Evolutionary conservation across 441 rosid species (phyloP).

Genomic region (Populus hybrid): DNA sequence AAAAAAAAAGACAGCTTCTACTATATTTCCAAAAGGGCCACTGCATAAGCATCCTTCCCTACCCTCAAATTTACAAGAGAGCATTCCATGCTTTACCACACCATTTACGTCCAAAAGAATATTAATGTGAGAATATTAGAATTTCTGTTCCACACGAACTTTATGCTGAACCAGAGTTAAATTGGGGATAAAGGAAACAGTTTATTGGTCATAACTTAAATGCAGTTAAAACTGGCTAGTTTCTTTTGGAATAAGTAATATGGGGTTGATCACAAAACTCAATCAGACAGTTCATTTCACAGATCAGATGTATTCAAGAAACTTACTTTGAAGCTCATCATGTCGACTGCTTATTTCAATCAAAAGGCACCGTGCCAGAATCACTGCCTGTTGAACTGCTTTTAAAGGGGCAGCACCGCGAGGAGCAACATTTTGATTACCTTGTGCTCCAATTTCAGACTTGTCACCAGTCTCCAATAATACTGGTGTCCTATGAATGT

Average conservation of each 20-base stretch:
- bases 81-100: no score
- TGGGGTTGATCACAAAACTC: not conserved
- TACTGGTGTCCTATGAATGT: conserved; percentile 70
- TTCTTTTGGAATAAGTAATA: conserved; percentile 1
- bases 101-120: no score
- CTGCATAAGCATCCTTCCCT: no score
- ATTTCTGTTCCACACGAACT: no score
- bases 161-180: no score
- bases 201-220: not conserved
- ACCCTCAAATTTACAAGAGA: no score
- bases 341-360: conserved; percentile 79
- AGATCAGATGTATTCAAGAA: conserved; percentile 2
- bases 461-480: conserved; percentile 44
- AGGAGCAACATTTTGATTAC: conserved; percentile 22
- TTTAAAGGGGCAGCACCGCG: conserved; percentile 39
- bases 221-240: not conserved
- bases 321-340: conserved; percentile 94
- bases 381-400: conserved; percentile 76
- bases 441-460: conserved; percentile 23
- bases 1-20: no score
- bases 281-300: conserved; percentile 12
- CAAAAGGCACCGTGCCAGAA: conserved; percentile 77
- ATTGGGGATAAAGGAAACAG: not conserved
- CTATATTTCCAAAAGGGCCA: no score
- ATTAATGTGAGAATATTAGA: no score